Evolutionary conservation across 1,284 basidiomycete genomes (phyloP).

Genomic region (Peniophora sp.): DNA sequence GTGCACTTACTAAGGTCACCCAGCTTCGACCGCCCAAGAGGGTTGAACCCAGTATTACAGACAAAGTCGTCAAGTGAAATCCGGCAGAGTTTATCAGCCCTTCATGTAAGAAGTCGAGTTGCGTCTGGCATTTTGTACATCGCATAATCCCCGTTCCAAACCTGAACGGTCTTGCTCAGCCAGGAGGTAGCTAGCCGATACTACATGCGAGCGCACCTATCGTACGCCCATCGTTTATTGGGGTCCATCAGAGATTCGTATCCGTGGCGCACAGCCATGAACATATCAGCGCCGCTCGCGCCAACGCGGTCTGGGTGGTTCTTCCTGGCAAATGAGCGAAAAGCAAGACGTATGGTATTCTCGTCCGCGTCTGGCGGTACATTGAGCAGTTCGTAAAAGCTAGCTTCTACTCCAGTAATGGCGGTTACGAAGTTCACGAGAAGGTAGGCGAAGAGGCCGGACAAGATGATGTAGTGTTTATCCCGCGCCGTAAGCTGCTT

Average conservation of each 20-base stretch:
- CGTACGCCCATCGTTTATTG: slow-evolving; percentile 78
- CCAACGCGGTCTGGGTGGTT: slow-evolving; percentile 80
- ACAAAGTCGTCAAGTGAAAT: slow-evolving; percentile 64
- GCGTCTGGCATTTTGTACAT: slow-evolving; percentile 63
- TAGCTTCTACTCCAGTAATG: slow-evolving; percentile 46
- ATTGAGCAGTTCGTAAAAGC: slow-evolving; percentile 72
- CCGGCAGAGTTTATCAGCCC: slow-evolving; percentile 63
- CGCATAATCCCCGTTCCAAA: slow-evolving; percentile 1
- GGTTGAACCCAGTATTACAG: slow-evolving; percentile 55
- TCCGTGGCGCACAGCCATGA: slow-evolving; percentile 68
- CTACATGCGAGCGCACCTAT: slow-evolving; percentile 40
- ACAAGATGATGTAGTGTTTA: slow-evolving; percentile 56
- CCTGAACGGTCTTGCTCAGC: slow-evolving; percentile 2
- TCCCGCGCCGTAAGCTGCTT: slow-evolving; percentile 41
- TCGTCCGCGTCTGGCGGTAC: slow-evolving; percentile 58
- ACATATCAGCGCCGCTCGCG: slow-evolving; percentile 51
- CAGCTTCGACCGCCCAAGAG: slow-evolving; percentile 52
- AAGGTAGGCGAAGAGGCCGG: slow-evolving; percentile 65
- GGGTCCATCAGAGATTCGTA: slow-evolving; percentile 80
- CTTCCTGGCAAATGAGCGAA: slow-evolving; percentile 64
- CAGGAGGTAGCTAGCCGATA: background rate
- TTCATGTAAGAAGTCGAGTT: slow-evolving; percentile 61
- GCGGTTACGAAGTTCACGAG: slow-evolving; percentile 55
- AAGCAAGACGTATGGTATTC: slow-evolving; percentile 60
- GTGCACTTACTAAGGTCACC: slow-evolving; percentile 56